These are phyloP conservation scores for Salpingoeca rosetta DNA, from an alignment of 78 protist species.

Conservation along the genomic window DNA sequence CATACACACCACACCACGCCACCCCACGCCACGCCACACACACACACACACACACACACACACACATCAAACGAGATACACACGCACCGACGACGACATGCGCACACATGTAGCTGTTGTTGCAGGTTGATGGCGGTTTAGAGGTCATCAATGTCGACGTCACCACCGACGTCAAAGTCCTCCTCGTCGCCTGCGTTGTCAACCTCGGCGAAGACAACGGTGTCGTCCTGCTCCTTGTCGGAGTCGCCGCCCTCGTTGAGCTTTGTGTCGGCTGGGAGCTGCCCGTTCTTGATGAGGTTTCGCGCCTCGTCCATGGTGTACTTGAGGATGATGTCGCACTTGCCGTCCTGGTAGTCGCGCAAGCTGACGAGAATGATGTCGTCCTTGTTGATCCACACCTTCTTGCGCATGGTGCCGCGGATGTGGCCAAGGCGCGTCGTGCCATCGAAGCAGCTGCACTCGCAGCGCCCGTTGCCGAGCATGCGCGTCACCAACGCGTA, in stretches of 20 bases:
- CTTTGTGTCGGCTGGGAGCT: conserved; percentile 77
- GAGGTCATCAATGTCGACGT: conserved; percentile 22
- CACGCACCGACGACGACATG: no score
- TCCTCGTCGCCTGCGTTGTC: conserved; percentile 33
- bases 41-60: no score
- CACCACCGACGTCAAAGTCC: conserved; percentile 11
- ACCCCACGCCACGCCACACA: no score
- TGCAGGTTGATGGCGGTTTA: no score
- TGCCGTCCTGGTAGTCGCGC: conserved; percentile 91
- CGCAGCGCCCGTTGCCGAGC: conserved; percentile 96
- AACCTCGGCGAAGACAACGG: conserved; percentile 51
- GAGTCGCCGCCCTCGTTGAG: conserved; percentile 49
- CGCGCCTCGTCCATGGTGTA: conserved; percentile 93
- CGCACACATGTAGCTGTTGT: no score
- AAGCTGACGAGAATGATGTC: conserved; percentile 86
- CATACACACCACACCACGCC: no score
- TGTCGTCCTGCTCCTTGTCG: conserved; percentile 35
- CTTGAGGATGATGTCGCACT: conserved; percentile 91
- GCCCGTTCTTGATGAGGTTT: conserved; percentile 60
- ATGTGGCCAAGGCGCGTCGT: conserved; percentile 83
- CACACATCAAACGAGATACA: no score
- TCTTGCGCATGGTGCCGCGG: conserved; percentile 90
- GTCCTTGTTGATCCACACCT: conserved; percentile 72
- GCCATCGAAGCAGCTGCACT: conserved; percentile 93
- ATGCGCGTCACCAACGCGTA: conserved; percentile 52